Evolutionary conservation across 345 rosid species (phyloP).

Genomic region (Brassica juncea): DNA sequence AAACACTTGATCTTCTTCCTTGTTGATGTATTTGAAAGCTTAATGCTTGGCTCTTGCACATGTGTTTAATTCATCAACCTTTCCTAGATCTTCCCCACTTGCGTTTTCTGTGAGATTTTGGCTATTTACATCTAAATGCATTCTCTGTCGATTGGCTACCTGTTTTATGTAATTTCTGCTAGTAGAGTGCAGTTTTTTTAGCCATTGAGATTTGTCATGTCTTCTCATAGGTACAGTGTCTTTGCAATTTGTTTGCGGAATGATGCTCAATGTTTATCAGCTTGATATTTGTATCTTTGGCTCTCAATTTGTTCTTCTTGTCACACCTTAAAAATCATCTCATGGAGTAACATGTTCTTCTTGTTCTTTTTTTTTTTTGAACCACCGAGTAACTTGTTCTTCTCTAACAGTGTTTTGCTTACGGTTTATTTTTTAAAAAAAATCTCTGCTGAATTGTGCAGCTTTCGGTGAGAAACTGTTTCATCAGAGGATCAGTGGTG

Average conservation of each 20-base stretch:
- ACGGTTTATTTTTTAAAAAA: background rate
- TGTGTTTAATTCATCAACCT: constrained; percentile 3
- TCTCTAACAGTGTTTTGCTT: background rate
- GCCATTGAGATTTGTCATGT: constrained; percentile 2
- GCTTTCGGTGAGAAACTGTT: constrained; percentile 99
- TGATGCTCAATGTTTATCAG: background rate
- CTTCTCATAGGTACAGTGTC: background rate
- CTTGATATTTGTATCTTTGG: background rate
- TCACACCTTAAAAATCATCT: no score
- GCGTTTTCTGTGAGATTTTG: background rate
- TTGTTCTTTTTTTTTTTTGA: no score
- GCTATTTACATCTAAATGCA: background rate
- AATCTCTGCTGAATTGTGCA: constrained; percentile 39
- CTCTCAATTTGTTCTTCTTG: background rate
- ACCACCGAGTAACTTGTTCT: no score
- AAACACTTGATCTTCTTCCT: background rate
- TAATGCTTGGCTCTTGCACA: background rate
- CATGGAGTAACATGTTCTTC: background rate
- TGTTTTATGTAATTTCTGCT: background rate
- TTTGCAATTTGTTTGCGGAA: background rate
- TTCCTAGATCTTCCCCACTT: background rate
- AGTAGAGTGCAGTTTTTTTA: background rate
- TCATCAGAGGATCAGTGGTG: constrained; percentile 98
- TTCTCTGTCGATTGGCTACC: background rate
- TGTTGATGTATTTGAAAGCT: constrained; percentile 15